A percentile compares a stretch with the other conserved stretches of the same genome.
phyloP scores from a whole-genome alignment of 75 land plant species.

The Pinus taeda region DNA sequence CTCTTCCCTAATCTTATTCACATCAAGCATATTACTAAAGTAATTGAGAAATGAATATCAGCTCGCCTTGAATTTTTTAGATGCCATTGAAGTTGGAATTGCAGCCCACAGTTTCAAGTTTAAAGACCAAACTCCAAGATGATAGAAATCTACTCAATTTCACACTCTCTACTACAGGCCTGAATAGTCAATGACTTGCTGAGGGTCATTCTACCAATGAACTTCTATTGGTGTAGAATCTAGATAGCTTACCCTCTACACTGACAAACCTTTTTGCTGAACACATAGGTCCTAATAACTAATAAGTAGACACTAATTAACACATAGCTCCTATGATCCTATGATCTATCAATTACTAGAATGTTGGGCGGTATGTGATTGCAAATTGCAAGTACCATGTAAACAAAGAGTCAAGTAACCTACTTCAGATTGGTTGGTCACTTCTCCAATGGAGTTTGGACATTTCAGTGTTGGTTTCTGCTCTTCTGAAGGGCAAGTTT shows the following conservation, averaged over 20 bases:
- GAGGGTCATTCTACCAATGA: neutral
- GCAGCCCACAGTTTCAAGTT: neutral
- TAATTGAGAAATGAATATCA: neutral
- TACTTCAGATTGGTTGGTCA: neutral
- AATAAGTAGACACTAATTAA: neutral
- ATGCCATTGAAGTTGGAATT: neutral
- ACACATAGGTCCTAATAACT: neutral
- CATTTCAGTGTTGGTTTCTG: neutral
- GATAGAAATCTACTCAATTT: neutral
- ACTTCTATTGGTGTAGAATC: neutral
- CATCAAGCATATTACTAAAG: neutral
- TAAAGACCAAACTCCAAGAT: neutral
- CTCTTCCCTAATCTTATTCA: neutral
- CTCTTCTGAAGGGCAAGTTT: neutral
- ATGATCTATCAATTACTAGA: neutral
- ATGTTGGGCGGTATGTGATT: neutral
- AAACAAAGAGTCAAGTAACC: neutral
- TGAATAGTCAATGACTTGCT: neutral
- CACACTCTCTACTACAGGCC: neutral
- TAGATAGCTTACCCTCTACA: neutral
- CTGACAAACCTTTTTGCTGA: neutral
- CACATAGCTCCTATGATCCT: neutral
- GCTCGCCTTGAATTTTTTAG: neutral
- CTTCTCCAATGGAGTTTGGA: neutral
- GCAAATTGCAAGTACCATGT: neutral